phyloP scores from a whole-genome alignment of 2,329 filamentous ascomycete genomes.

The Fusarium sp. region DNA sequence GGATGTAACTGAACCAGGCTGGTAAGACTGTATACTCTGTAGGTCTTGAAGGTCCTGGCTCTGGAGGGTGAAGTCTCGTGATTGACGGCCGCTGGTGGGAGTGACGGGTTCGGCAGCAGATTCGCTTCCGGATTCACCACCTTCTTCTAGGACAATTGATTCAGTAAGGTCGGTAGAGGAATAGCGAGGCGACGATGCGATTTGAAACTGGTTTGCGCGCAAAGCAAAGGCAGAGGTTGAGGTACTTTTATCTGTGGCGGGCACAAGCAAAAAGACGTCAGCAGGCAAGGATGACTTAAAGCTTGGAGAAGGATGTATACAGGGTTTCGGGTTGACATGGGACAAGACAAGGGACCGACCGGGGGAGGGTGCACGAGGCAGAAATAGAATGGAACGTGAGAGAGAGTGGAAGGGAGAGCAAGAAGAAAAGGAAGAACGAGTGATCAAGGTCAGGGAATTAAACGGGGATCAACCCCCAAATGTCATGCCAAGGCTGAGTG shows the following conservation, averaged over 20 bases:
- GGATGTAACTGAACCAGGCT: slow-evolving; percentile 38
- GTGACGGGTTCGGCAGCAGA: slow-evolving; percentile 71
- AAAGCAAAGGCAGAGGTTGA: slow-evolving; percentile 43
- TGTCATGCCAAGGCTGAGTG: slow-evolving; percentile 22
- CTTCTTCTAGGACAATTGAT: slow-evolving; percentile 66
- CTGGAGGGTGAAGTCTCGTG: slow-evolving; percentile 65
- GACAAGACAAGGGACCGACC: slow-evolving; percentile 24
- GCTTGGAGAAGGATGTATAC: slow-evolving; percentile 30
- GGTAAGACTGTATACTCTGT: slow-evolving; percentile 46
- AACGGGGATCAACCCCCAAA: slow-evolving; percentile 33
- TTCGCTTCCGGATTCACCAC: slow-evolving; percentile 72
- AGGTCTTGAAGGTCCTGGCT: slow-evolving; percentile 56
- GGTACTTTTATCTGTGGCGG: slow-evolving; percentile 47
- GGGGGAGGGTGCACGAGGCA: slow-evolving; percentile 34
- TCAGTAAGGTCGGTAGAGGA: slow-evolving; percentile 64
- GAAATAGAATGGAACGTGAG: slow-evolving; percentile 33
- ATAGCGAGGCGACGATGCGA: slow-evolving; percentile 61
- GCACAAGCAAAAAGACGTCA: slow-evolving; percentile 46
- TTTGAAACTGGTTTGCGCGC: slow-evolving; percentile 45
- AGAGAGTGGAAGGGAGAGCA: slow-evolving; percentile 11
- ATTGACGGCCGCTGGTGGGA: slow-evolving; percentile 69
- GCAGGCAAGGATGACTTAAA: slow-evolving; percentile 45
- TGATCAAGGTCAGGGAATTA: slow-evolving; percentile 23
- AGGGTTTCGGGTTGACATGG: slow-evolving; percentile 36
- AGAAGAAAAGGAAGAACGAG: slow-evolving; percentile 9